Base-by-base conservation (phyloP, 371 early-diverging fungal species). In the Pancytospora philotis region DNA sequence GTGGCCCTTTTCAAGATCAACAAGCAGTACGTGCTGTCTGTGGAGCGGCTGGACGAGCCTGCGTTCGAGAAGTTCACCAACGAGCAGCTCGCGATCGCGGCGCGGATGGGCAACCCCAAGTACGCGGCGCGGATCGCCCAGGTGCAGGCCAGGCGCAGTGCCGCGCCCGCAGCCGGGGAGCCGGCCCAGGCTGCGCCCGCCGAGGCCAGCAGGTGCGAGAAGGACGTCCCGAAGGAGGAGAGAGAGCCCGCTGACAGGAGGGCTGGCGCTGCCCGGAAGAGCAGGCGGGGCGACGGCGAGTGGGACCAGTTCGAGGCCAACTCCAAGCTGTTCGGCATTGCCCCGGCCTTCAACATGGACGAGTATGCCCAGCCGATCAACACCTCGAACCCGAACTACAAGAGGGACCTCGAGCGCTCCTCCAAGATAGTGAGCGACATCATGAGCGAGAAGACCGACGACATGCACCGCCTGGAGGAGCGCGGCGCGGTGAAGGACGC, bases 231-330 rank as follows among this genome's bases (percentile, higher is more conserved):
- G 45, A 51, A 13, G 13, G 55, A 6, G 1, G 28, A 22, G 27
- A 53, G 52, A 1, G 41, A 19, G 0, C 25, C 6, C 25, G 37
- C 30, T 22, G 3, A 45, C 22, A 41, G 22, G 45, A 41, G 22
- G 22, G 45, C 13, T 13, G 13, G 13, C 1, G 13, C 8, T n/a
- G 22, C 19, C 32, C 49, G 53, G 25, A 35, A 53, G 35, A 30
- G 2, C 0, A 41, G 22, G 39, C 27, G 60, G 27, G 66, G 48
- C 36, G 53, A 30, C 22, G 66, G 61, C 35, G 66, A 82, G 28
- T 97, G 96, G 96, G 92, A 97, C 82, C 96, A 97, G 78, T 97
- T 97, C 84, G 89, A 87, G n/a, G 89, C 84, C 1, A 95, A 95
- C 75, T 90, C 92, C 76, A 80, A 84, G 67, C 81, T 90, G 49